A percentile compares a stretch with the other conserved stretches of the same genome.
These are phyloP conservation scores for Hamigera avellanea DNA, from an alignment of 495 filamentous ascomycete genomes.

Conservation along the genomic window DNA sequence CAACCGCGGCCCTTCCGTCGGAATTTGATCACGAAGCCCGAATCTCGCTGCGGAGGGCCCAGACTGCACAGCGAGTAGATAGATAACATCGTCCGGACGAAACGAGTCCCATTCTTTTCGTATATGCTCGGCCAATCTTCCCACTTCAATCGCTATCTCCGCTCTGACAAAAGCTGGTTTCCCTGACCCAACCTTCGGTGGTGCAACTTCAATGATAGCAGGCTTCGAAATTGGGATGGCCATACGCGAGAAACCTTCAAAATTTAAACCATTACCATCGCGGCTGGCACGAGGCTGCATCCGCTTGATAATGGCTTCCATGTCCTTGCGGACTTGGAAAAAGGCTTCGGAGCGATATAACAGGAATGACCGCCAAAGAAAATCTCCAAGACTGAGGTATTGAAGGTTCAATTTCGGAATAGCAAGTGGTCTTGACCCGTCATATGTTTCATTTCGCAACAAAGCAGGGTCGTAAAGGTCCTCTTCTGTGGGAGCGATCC, in stretches of 20 bases:
- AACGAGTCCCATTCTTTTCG: constrained; percentile 86
- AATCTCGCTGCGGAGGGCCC: constrained; percentile 37
- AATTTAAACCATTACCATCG: constrained; percentile 50
- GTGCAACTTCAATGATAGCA: constrained; percentile 77
- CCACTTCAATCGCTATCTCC: constrained; percentile 82
- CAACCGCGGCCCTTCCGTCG: constrained; percentile 47
- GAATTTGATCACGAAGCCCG: constrained; percentile 40
- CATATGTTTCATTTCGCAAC: constrained; percentile 75
- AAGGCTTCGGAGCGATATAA: constrained; percentile 87
- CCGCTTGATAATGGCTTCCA: constrained; percentile 70
- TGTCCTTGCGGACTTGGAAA: constrained; percentile 83
- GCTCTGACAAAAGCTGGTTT: constrained; percentile 78
- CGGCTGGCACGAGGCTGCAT: constrained; percentile 57
- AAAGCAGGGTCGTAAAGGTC: constrained; percentile 75
- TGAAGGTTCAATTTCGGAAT: constrained; percentile 94
- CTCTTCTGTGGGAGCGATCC: constrained; percentile 71
- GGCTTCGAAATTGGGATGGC: constrained; percentile 77
- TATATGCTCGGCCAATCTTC: constrained; percentile 58
- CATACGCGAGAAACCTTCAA: constrained; percentile 85
- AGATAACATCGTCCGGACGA: constrained; percentile 81
- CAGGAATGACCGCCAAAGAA: constrained; percentile 85
- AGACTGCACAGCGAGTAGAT: constrained; percentile 58
- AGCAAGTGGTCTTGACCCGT: constrained; percentile 79
- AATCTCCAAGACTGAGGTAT: constrained; percentile 90
- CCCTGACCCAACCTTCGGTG: constrained; percentile 72